phyloP scores from a whole-genome alignment of 192 early-diverging fungal genomes.

The Phycomyces nitens region DNA sequence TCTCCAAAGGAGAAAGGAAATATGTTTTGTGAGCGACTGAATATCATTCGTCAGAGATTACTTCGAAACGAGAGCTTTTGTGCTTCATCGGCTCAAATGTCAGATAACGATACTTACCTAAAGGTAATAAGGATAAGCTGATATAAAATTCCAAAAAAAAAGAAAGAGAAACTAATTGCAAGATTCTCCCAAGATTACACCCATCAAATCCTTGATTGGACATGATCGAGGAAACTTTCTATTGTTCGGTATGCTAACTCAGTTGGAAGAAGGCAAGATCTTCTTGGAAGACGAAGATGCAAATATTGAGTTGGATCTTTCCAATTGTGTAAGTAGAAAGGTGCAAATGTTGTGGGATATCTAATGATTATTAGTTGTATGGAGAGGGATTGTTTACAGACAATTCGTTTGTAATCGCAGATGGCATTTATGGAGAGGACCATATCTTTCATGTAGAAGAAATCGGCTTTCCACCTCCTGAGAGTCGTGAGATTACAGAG shows the following conservation, averaged over 20 bases:
- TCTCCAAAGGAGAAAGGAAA: constrained; percentile 59
- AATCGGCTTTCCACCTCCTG: constrained; percentile 76
- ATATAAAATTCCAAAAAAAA: no score
- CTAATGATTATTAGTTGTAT: constrained; percentile 34
- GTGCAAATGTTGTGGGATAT: neutral
- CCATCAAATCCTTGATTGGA: constrained; percentile 79
- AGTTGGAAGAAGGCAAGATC: constrained; percentile 73
- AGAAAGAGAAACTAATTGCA: no score
- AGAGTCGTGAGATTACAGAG: constrained; percentile 48
- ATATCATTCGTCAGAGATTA: constrained; percentile 74
- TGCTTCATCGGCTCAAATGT: constrained; percentile 50
- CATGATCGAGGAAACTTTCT: constrained; percentile 62
- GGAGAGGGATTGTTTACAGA: constrained; percentile 78
- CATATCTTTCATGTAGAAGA: constrained; percentile 64
- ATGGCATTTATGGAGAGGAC: constrained; percentile 74
- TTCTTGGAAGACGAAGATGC: constrained; percentile 83
- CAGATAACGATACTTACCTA: constrained; percentile 17
- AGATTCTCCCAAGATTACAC: constrained; percentile 52
- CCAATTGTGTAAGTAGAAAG: constrained; percentile 39
- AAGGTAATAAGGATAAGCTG: no score
- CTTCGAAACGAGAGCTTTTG: constrained; percentile 79
- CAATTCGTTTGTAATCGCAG: constrained; percentile 81
- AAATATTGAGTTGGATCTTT: constrained; percentile 72
- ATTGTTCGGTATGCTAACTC: constrained; percentile 86
- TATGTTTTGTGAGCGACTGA: constrained; percentile 73